These are phyloP conservation scores for Podaxis sp. DNA, from an alignment of 768 basidiomycete species.

Conservation along the genomic window DNA sequence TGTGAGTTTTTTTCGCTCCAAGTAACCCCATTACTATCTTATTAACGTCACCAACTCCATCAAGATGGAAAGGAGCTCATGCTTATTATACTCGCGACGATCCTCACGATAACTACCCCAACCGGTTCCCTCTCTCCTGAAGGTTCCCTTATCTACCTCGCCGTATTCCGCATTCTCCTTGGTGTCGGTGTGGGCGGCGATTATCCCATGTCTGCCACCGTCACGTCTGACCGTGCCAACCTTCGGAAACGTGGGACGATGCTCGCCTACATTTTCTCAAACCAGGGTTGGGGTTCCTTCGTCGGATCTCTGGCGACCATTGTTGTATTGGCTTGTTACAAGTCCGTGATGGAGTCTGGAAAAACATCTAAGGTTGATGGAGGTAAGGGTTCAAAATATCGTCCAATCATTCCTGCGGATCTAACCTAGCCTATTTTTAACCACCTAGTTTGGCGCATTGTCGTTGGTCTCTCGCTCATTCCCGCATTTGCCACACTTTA, in stretches of 20 bases:
- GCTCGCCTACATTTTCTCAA: slow-evolving; percentile 73
- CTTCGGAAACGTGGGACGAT: slow-evolving; percentile 62
- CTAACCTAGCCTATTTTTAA: background rate
- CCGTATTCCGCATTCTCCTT: slow-evolving; percentile 64
- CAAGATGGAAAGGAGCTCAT: slow-evolving; percentile 75
- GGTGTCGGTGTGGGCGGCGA: slow-evolving; percentile 80
- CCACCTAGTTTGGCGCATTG: slow-evolving; percentile 62
- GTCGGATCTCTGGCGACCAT: slow-evolving; percentile 58
- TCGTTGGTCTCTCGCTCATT: slow-evolving; percentile 67
- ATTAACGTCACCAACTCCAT: background rate
- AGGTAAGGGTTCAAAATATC: slow-evolving; percentile 30
- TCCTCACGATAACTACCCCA: slow-evolving; percentile 61
- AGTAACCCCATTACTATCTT: background rate
- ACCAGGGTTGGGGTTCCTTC: slow-evolving; percentile 76
- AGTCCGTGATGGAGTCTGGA: slow-evolving; percentile 54
- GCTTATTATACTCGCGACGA: slow-evolving; percentile 76
- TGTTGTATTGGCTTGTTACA: slow-evolving; percentile 61
- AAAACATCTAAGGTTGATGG: slow-evolving; percentile 67
- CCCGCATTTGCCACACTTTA: slow-evolving; percentile 75
- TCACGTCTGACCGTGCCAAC: slow-evolving; percentile 63
- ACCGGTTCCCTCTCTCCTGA: slow-evolving; percentile 55
- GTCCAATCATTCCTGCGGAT: background rate
- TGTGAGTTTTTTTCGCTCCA: slow-evolving; percentile 30
- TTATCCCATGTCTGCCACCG: slow-evolving; percentile 71
- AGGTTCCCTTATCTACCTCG: slow-evolving; percentile 55